phyloP scores from a whole-genome alignment of 2,329 filamentous ascomycete species.

The Zasmidium angulare region DNA sequence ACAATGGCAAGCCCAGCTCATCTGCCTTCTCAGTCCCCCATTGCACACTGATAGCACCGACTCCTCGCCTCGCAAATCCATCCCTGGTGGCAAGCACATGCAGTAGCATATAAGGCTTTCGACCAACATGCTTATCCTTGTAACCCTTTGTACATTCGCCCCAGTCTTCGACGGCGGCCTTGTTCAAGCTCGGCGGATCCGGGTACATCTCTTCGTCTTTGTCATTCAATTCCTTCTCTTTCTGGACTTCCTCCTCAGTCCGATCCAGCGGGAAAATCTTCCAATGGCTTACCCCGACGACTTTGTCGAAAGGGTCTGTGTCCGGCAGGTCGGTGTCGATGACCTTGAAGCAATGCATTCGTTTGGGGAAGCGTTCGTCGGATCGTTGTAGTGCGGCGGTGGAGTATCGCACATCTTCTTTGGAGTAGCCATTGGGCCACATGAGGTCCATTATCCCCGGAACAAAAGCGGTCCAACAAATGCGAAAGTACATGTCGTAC shows the following conservation, averaged over 20 bases:
- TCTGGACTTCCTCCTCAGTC: slow-evolving; percentile 27
- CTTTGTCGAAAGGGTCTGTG: slow-evolving; percentile 20
- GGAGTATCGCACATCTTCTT: slow-evolving; percentile 13
- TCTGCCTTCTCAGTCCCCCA: slow-evolving; percentile 44
- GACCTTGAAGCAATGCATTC: slow-evolving; percentile 26
- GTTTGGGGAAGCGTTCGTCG: slow-evolving; percentile 20
- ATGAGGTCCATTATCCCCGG: slow-evolving; percentile 31
- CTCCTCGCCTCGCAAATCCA: slow-evolving; percentile 41
- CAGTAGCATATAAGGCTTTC: slow-evolving; percentile 28
- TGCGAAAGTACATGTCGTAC: slow-evolving; percentile 22
- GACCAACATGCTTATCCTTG: slow-evolving; percentile 27
- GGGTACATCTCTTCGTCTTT: slow-evolving; percentile 20
- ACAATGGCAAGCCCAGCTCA: slow-evolving; percentile 37
- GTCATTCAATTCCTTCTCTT: slow-evolving; percentile 23
- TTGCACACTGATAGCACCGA: slow-evolving; percentile 39
- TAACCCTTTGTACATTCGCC: slow-evolving; percentile 11
- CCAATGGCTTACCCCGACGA: slow-evolving; percentile 36
- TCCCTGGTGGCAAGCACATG: slow-evolving; percentile 39
- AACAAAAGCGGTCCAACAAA: slow-evolving; percentile 28
- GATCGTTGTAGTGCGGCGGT: slow-evolving; percentile 9
- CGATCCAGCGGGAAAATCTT: slow-evolving; percentile 28
- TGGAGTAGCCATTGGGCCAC: slow-evolving; percentile 30
- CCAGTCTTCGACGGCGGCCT: slow-evolving; percentile 25
- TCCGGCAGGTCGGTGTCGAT: slow-evolving; percentile 30
- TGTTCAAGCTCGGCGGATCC: slow-evolving; percentile 19